phyloP scores from a whole-genome alignment of 225 moss, liverwort and hornwort genomes.

The Neckera pumila region DNA sequence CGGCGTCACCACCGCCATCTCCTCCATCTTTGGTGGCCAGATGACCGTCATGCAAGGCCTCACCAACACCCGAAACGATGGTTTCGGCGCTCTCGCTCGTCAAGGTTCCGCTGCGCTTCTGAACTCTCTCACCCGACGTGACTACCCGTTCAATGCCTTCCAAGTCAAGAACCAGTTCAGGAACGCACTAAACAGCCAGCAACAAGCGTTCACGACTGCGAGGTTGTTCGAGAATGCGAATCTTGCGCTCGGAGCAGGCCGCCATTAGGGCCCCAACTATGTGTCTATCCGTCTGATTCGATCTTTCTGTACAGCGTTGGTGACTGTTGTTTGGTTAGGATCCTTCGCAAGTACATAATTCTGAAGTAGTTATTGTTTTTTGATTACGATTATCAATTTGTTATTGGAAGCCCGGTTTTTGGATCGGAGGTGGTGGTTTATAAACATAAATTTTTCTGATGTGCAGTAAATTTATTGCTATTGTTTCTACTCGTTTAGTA shows the following conservation, averaged over 20 bases:
- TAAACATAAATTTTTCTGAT: too few species aligned
- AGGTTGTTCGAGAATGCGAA: slow-evolving; percentile 48
- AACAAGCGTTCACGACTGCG: slow-evolving; percentile 29
- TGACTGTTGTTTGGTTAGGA: too few species aligned
- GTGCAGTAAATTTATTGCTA: neutral
- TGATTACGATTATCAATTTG: neutral
- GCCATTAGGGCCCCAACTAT: neutral
- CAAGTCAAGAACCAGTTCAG: slow-evolving; percentile 29
- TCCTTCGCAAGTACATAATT: neutral
- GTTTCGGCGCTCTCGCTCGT: slow-evolving; percentile 22
- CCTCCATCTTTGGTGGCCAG: slow-evolving; percentile 9
- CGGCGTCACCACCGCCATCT: neutral
- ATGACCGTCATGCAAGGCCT: slow-evolving; percentile 22
- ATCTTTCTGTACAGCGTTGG: neutral
- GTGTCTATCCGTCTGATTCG: too few species aligned
- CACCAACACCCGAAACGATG: slow-evolving; percentile 16
- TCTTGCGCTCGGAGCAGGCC: neutral
- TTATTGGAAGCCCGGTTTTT: neutral
- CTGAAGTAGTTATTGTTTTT: neutral
- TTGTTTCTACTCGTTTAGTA: rapidly evolving
- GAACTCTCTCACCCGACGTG: slow-evolving; percentile 12
- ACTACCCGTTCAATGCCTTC: slow-evolving; percentile 1
- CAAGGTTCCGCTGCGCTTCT: slow-evolving; percentile 35
- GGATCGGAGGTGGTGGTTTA: rapidly evolving
- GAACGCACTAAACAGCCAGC: slow-evolving; percentile 7